These are phyloP conservation scores for Apiotrichum montevideense DNA, from an alignment of 1,284 basidiomycete genomes.

Conservation along the genomic window DNA sequence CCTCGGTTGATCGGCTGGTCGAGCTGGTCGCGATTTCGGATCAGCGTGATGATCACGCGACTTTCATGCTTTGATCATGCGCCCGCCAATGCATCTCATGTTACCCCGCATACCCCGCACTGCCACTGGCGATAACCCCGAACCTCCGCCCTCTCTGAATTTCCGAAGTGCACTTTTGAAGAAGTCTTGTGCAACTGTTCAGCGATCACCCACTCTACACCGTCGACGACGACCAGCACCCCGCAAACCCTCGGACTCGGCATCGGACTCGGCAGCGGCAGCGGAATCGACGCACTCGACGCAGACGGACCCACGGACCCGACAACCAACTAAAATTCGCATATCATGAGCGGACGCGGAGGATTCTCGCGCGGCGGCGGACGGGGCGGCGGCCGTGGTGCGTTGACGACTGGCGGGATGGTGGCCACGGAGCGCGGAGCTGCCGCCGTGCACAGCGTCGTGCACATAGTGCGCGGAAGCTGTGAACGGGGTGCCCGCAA, in stretches of 20 bases:
- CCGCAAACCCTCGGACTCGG: not conserved
- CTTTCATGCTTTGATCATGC: too few species aligned
- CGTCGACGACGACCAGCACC: too few species aligned
- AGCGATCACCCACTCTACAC: too few species aligned
- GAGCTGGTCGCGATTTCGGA: too few species aligned
- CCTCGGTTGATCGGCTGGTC: too few species aligned
- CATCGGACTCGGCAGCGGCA: not conserved
- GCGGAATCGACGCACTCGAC: not conserved
- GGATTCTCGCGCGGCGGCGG: conserved; percentile 39
- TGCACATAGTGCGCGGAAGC: too few species aligned
- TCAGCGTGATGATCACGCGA: too few species aligned
- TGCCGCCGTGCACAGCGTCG: not conserved
- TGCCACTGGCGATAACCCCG: not conserved
- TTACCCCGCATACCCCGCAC: not conserved
- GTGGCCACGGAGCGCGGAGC: not conserved
- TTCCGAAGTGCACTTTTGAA: not conserved
- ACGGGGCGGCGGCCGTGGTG: conserved; percentile 35
- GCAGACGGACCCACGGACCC: too few species aligned
- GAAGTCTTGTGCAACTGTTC: too few species aligned
- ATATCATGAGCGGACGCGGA: conserved; percentile 46
- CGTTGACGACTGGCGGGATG: not conserved
- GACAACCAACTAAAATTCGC: not conserved
- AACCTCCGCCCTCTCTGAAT: not conserved
- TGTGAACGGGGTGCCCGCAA: too few species aligned
- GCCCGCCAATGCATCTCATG: too few species aligned